phyloP scores from a whole-genome alignment of 2,329 filamentous ascomycete genomes.

The Aotearoamyces nothofagi region DNA sequence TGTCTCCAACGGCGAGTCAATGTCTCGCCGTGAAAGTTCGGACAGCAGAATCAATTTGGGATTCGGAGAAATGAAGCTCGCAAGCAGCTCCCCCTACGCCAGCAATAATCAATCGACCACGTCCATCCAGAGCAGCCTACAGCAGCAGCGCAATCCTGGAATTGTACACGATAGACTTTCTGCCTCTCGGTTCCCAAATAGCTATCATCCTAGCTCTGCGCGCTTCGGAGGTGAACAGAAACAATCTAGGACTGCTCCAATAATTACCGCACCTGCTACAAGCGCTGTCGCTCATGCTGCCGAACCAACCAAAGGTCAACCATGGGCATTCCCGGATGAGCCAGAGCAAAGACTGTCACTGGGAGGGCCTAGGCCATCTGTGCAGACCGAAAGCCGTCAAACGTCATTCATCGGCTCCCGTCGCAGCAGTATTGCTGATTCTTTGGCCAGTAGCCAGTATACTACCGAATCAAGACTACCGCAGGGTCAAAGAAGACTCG shows the following conservation, averaged over 20 bases:
- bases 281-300: slow-evolving; percentile 54
- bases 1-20: slow-evolving; percentile 24
- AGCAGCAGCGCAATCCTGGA: slow-evolving; percentile 48
- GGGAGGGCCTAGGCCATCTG: slow-evolving; percentile 29
- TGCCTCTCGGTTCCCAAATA: slow-evolving; percentile 46
- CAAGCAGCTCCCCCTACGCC: slow-evolving; percentile 53
- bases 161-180: slow-evolving; percentile 29
- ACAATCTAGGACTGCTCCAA: slow-evolving; percentile 50
- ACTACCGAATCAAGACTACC: slow-evolving; percentile 61
- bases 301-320: slow-evolving; percentile 67
- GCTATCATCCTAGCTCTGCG: slow-evolving; percentile 36
- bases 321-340: slow-evolving; percentile 72
- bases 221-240: slow-evolving; percentile 31
- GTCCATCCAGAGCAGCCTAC: slow-evolving; percentile 57
- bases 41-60: slow-evolving; percentile 64
- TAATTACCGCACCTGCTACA: slow-evolving; percentile 57
- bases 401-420: slow-evolving; percentile 40
- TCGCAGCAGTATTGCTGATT: slow-evolving; percentile 63
- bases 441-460: slow-evolving; percentile 65
- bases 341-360: slow-evolving; percentile 40
- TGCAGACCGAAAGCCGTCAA: slow-evolving; percentile 25
- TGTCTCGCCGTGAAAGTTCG: slow-evolving; percentile 58
- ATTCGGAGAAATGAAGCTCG: slow-evolving; percentile 54
- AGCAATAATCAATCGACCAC: slow-evolving; percentile 64
- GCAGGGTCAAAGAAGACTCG: slow-evolving; percentile 54